Evolutionary conservation across 2,329 filamentous ascomycete genomes (phyloP), one percentile per base, ranked within the genome.

Genomic region (Penicillium thymicola): DNA sequence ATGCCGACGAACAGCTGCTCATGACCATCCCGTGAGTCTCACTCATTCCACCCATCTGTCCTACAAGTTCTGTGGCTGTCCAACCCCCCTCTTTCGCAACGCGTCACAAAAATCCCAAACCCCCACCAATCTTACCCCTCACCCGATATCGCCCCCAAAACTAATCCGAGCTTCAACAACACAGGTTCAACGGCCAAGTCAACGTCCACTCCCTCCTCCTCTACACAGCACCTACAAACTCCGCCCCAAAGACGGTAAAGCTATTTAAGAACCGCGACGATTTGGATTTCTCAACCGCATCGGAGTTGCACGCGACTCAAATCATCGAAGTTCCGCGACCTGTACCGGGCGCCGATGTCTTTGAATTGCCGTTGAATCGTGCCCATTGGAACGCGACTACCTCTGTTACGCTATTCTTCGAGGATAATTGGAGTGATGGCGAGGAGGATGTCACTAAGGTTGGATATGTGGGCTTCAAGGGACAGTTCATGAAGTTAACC

Each of bases 1-100:
- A 95, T 71, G 86, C 88, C 0, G 94, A 97, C 72, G 92, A 96
- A 78, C 92, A 99, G 78, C 76, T 99, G n/a, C 78, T 99, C 54
- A 90, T 99, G 82, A 87, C 88, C 61, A 83, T 97, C 37, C 94
- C 94, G 89, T 95, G 77, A 65, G 89, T 60, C 32, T 10, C 7
- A 14, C 38, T 54, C 7, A 32, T n/a, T 42, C 36, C 16, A 30
- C 25, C 30, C 5, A 28, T 4, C 5, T 11, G 18, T 14, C 0
- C 28, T 21, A 51, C 1, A 16, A 36, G 27, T 27, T 13, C 8
- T n/a, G 38, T 32, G 2, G 27, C 16, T 51, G 16, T 16, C 45
- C 5, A 37, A 34, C n/a, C 7, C 10, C 37, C 44, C 25, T 9
- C 37, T 42, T 25, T 37, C 13, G 32, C 37, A 45, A 25, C 40